Evolutionary conservation across 164 flowering plant species (phyloP), one percentile per base, ranked within the genome.

Genomic region (Berberis vulgaris): DNA sequence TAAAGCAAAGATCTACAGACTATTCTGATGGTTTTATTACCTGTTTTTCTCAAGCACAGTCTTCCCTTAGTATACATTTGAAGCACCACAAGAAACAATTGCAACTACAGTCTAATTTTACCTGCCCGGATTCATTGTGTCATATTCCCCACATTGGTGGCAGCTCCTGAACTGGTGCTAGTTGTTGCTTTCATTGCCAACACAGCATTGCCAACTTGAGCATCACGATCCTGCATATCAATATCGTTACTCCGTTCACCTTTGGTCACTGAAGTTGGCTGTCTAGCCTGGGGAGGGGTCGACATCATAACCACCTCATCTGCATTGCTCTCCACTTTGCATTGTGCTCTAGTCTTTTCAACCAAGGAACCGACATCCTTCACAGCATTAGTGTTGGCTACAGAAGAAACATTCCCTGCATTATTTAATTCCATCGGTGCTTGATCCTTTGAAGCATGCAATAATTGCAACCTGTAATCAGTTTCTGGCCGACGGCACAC

Each of bases 401-500:
- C 26, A 39, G 67, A 58, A 71, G 80, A 40, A 60, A 77, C 81
- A 43, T 53, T 60, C 49, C 46, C 66, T 2, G 63, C 52, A 67
- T 77, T 82, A 59, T 72, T 80, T 63, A 65, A 79, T 45, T 80
- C 84, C 5, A 63, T 4, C 1, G 72, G 43, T 8, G 72, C 72
- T 54, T 72, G 52, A 4, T 80, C 84, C 66, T 76, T 86, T 49
- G 76, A 64, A 52, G 83, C 82, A 79, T 87, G 85, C 49, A 92
- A 84, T 63, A 79, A 87, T 65, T 84, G 95, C 82, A 93, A 66
- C 70, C 98, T 78, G 66, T 86, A 78, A 77, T 93, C 94, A 65
- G 97, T 90, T 73, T 93, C 98, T 11, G 98, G 97, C 67, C 98
- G 82, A 53, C 98, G 96, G 61, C 98, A 93, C 39, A 93, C 77